Base-by-base conservation (phyloP, 23 red algal genomes). In the Gracilaria domingensis region DNA sequence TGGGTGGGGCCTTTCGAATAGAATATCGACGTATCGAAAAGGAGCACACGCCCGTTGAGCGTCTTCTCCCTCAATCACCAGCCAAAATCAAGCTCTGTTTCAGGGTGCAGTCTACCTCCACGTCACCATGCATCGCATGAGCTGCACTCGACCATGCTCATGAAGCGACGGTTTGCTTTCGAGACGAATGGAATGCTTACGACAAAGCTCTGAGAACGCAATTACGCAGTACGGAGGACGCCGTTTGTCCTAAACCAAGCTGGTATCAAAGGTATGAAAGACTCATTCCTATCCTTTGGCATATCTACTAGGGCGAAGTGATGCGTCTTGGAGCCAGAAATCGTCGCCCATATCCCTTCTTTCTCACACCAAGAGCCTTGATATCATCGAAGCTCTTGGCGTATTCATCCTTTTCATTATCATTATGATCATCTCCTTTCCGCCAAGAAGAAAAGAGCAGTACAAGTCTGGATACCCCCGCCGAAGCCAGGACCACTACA, bases 361-460 rank as follows among this genome's bases (percentile, higher is more conserved):
- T 77, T 20, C 25, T 45, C 72, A 77, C 8, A 77, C 72, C 72
- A 50, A 77, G 72, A 45, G 72, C 72, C n/a, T 51, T 45, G 28
- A 77, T 77, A 20, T 77, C 72, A 77, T 77, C 72, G 23, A 77
- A 49, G 42, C 72, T 77, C 16, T 30, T 50, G 0, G 28, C 72
- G 20, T 77, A 77, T n/a, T 77, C 72, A 50, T 77, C 72, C 72
- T 50, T 77, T 18, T 51, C 72, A 25, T 50, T 12, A 25, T 50
- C 72, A 25, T 51, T 42, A 25, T 50, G 12, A 25, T 50, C 72
- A 25, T 30, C 72, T 30, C 72, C 72, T 20, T 48, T 77, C 28
- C 39, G 40, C 72, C 38, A 77, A 25, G 72, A 48, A 25, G 72
- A 45, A 34, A 77, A 0, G 26, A 77, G 30, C 16, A 45, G 39